Evolutionary conservation across 2,329 filamentous ascomycete species (phyloP).

Genomic region (Grosmannia penicillata): DNA sequence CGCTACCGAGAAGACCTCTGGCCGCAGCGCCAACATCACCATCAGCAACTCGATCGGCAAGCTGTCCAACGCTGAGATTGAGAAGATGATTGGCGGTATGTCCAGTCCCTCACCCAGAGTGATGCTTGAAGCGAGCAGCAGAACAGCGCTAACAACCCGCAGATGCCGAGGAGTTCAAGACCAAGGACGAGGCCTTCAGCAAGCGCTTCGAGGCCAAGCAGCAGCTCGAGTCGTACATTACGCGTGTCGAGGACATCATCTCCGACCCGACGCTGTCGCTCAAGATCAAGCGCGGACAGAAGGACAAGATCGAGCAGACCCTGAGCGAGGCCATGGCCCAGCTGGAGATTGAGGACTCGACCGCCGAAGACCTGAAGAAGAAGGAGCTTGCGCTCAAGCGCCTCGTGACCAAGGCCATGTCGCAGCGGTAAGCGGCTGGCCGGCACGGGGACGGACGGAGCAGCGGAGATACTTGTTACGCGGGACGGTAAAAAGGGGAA

Average conservation of each 20-base stretch:
- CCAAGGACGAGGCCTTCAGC: constrained; percentile 93
- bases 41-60: constrained; percentile 99
- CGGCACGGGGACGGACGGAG: neutral
- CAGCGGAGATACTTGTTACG: neutral
- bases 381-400: constrained; percentile 98
- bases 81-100: constrained; percentile 86
- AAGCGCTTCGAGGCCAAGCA: constrained; percentile 99
- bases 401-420: constrained; percentile 96
- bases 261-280: constrained; percentile 90
- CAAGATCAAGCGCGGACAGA: constrained; percentile 97
- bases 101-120: too few species aligned
- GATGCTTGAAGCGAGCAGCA: too few species aligned
- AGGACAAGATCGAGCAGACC: constrained; percentile 97
- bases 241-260: constrained; percentile 96
- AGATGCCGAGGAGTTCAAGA: constrained; percentile 98
- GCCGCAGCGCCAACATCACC: constrained; percentile 97
- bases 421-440: constrained; percentile 54
- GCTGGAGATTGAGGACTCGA: constrained; percentile 87
- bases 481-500: neutral
- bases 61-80: constrained; percentile 85
- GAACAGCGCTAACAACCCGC: neutral
- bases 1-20: constrained; percentile 96
- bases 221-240: constrained; percentile 98
- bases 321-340: constrained; percentile 95
- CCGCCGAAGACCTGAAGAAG: constrained; percentile 95